These are phyloP conservation scores for Hypoxylon sp. DNA, from an alignment of 2,329 filamentous ascomycete species.

Conservation along the genomic window DNA sequence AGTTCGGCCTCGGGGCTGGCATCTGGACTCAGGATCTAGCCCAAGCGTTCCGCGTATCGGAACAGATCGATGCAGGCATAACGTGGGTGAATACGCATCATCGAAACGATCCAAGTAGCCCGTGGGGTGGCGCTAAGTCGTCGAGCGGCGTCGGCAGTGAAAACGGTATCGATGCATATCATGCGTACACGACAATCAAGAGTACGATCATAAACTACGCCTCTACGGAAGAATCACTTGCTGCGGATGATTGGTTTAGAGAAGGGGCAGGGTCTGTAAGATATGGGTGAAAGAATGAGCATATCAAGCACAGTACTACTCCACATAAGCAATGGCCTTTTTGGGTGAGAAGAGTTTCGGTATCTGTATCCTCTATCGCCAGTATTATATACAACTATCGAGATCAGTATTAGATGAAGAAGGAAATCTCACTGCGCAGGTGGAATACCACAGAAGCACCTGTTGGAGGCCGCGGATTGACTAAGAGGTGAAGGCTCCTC, in stretches of 20 bases:
- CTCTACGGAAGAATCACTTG: constrained; percentile 61
- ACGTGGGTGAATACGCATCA: constrained; percentile 73
- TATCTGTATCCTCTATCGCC: too few species aligned
- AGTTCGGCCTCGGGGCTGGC: constrained; percentile 80
- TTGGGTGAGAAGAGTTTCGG: too few species aligned
- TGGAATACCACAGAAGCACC: too few species aligned
- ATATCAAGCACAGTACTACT: too few species aligned
- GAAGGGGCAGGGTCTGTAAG: constrained; percentile 67
- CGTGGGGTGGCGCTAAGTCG: constrained; percentile 74
- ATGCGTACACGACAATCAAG: constrained; percentile 70
- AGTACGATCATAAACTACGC: constrained; percentile 79
- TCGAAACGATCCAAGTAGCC: constrained; percentile 77
- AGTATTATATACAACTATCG: too few species aligned
- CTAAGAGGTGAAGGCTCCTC: too few species aligned
- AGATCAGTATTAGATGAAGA: too few species aligned
- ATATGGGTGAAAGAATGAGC: constrained; percentile 68
- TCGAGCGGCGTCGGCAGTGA: constrained; percentile 77
- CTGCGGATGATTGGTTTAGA: constrained; percentile 75
- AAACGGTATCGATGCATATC: constrained; percentile 74
- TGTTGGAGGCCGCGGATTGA: too few species aligned
- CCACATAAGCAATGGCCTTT: too few species aligned
- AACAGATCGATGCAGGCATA: constrained; percentile 74
- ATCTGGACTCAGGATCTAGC: constrained; percentile 81
- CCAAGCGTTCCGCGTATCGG: constrained; percentile 78
- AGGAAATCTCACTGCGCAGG: too few species aligned